Evolutionary conservation across 2,329 filamentous ascomycete genomes (phyloP), one percentile per base, ranked within the genome.

Genomic region (Chaetomiaceae sp.): DNA sequence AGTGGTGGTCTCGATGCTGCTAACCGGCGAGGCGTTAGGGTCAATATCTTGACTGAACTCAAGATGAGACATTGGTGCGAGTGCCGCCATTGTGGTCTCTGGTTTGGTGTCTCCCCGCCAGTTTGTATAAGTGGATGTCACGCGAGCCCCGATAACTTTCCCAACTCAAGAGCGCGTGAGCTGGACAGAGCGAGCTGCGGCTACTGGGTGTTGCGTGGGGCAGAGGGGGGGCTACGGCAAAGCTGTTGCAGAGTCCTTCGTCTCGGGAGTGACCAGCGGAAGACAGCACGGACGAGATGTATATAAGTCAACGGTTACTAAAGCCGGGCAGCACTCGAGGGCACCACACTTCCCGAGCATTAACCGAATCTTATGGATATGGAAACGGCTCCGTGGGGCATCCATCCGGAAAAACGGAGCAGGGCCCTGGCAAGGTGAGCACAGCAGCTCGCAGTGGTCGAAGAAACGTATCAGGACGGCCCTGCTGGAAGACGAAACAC

Each of bases 1-100:
- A 15, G 73, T 76, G 20, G 69, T 68, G 43, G 60, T 62, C 38
- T 60, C 65, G 37, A 61, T 57, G 47, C 61, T 68, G 14, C 61
- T 64, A 27, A 62, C 53, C 10, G 61, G 64, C 9, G 67, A 70
- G 12, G 58, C 57, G 47, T 61, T 63, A 17, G 61, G 56, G 44
- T 70, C 66, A 39, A 63, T 57, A 37, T 60, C 64, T 37, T 59
- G 58, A 19, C 55, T 59, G 33, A 57, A 55, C 12, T 63, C 62
- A 41, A 62, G 47, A 33, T 56, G 52, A 15, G 56, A 61, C 53
- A 63, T 58, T 14, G 53, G 42, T n/a, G 41, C 36, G n/a, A 48
- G 47, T n/a, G 51, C 40, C 20, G 54, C 47, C 56, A 61, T 56
- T 26, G 46, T 56, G 32, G 29, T 11, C 24, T 12, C 22, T 42